These are phyloP conservation scores for Ustilago shanxiensis DNA, from an alignment of 1,284 basidiomycete species.

Conservation along the genomic window DNA sequence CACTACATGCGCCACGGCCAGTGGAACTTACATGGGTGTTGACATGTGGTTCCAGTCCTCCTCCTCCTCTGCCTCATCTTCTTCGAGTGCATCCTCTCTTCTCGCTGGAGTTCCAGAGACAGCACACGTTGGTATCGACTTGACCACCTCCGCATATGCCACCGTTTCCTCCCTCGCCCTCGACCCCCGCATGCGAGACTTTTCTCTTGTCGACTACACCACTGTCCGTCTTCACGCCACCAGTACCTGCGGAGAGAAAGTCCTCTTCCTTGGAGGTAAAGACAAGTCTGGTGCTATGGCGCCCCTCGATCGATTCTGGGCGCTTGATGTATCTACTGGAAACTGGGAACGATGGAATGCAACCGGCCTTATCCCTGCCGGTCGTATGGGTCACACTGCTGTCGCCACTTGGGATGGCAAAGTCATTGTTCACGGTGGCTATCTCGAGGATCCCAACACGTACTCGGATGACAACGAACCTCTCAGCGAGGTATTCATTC, in stretches of 20 bases:
- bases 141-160: constrained; percentile 11
- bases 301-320: constrained; percentile 51
- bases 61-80: neutral
- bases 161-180: constrained; percentile 32
- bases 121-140: constrained; percentile 25
- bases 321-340: constrained; percentile 57
- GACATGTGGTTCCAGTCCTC: constrained; percentile 37
- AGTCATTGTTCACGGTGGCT: constrained; percentile 69
- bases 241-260: constrained; percentile 23
- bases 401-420: constrained; percentile 57
- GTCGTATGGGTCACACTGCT: constrained; percentile 68
- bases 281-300: constrained; percentile 54
- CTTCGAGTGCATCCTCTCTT: neutral
- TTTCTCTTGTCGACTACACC: constrained; percentile 65
- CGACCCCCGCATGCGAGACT: constrained; percentile 36
- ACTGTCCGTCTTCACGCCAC: constrained; percentile 42
- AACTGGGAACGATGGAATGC: constrained; percentile 60
- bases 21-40: constrained; percentile 34
- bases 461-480: constrained; percentile 30
- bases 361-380: constrained; percentile 55
- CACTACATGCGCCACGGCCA: constrained; percentile 19
- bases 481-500: constrained; percentile 59
- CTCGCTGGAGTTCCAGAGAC: neutral
- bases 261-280: constrained; percentile 68
- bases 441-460: constrained; percentile 38